phyloP scores from a whole-genome alignment of 2,329 filamentous ascomycete genomes.

The Aphanocladium album region DNA sequence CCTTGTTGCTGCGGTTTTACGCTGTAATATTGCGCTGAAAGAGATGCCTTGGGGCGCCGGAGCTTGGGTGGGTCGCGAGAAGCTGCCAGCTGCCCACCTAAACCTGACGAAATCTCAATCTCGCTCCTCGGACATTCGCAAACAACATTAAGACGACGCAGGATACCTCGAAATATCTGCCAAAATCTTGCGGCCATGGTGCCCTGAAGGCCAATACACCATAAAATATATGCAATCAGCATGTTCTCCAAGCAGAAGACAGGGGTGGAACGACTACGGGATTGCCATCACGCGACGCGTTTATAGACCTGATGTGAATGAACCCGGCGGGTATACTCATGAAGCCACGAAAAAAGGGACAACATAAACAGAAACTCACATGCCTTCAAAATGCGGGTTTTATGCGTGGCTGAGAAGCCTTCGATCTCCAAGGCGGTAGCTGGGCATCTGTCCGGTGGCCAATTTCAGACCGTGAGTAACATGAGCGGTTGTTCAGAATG shows the following conservation, averaged over 20 bases:
- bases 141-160: background rate
- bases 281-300: conserved; percentile 12
- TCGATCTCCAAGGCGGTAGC: conserved; percentile 95
- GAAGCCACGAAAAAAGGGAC: background rate
- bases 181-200: no score
- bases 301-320: background rate
- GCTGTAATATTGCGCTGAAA: background rate
- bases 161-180: background rate
- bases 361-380: conserved; percentile 1
- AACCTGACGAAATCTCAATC: background rate
- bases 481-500: conserved; percentile 18
- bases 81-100: conserved; percentile 7
- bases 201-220: background rate
- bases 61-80: conserved; percentile 8
- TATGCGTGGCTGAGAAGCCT: conserved; percentile 64
- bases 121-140: background rate
- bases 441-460: conserved; percentile 77
- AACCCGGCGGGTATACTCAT: background rate
- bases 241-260: background rate
- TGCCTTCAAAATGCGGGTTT: conserved; percentile 43
- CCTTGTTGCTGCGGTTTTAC: background rate
- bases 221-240: background rate
- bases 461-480: conserved; percentile 59
- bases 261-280: background rate
- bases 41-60: background rate